A percentile compares a stretch with the other conserved stretches of the same genome.
These are phyloP conservation scores for Beauveria asiatica DNA, from an alignment of 2,329 filamentous ascomycete species.

Conservation along the genomic window DNA sequence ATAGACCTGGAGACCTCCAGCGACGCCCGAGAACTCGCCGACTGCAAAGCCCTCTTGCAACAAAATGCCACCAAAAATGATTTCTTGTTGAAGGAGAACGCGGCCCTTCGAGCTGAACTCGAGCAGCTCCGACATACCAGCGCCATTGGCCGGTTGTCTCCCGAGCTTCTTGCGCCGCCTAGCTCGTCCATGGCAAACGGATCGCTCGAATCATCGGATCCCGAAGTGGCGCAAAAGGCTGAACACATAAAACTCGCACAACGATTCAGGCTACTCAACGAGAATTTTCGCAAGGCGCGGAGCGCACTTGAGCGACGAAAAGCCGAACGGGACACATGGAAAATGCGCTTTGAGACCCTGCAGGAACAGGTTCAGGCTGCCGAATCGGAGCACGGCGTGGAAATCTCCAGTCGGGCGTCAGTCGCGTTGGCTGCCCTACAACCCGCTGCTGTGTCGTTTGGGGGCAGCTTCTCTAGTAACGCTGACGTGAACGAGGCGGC, in stretches of 20 bases:
- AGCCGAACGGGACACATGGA: conserved; percentile 36
- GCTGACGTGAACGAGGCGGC: conserved; percentile 8
- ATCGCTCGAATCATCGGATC: neutral
- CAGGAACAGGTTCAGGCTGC: conserved; percentile 35
- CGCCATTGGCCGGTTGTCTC: neutral
- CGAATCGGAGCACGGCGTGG: conserved; percentile 29
- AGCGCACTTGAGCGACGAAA: conserved; percentile 32
- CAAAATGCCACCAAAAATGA: conserved; percentile 19
- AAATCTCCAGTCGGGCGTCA: conserved; percentile 17
- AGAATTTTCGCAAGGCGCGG: conserved; percentile 33
- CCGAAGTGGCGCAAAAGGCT: conserved; percentile 19
- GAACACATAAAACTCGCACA: conserved; percentile 30
- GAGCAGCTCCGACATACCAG: conserved; percentile 9
- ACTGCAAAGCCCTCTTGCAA: conserved; percentile 3
- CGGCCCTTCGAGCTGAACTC: conserved; percentile 30
- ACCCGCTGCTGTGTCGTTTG: neutral
- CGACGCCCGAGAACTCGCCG: neutral
- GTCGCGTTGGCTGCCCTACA: neutral
- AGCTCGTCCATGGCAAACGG: conserved; percentile 6
- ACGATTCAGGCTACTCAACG: conserved; percentile 32
- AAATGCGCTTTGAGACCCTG: conserved; percentile 33
- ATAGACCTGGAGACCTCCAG: neutral
- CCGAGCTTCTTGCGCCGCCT: neutral
- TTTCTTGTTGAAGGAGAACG: conserved; percentile 34
- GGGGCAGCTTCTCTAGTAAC: conserved; percentile 5